Evolutionary conservation across 1,284 basidiomycete species (phyloP).

Genomic region (Wallemia ichthyophaga): DNA sequence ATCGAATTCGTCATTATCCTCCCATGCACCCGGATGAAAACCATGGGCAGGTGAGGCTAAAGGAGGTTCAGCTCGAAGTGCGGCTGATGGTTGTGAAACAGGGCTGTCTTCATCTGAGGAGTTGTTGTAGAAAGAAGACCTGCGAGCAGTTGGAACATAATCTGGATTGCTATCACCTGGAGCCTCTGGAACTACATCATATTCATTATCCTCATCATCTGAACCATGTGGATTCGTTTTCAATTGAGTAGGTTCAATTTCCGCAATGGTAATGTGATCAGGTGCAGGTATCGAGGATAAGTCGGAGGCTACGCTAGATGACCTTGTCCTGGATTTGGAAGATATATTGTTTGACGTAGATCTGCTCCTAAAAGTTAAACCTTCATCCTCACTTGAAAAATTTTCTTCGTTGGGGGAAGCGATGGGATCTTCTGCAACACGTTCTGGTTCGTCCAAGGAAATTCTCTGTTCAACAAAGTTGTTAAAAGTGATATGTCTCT

Average conservation of each 20-base stretch:
- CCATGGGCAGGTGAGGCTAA: neutral
- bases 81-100: neutral
- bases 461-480: slow-evolving; percentile 94
- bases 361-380: slow-evolving; percentile 13
- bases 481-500: slow-evolving; percentile 83
- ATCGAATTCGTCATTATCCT: neutral
- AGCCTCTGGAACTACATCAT: neutral
- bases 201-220: neutral
- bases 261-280: slow-evolving; percentile 45
- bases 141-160: neutral
- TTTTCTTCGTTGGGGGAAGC: slow-evolving; percentile 10
- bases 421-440: slow-evolving; percentile 5
- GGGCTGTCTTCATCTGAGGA: neutral
- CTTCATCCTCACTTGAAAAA: slow-evolving; percentile 9
- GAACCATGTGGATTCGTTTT: slow-evolving; percentile 20
- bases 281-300: slow-evolving; percentile 11
- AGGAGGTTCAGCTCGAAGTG: neutral
- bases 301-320: slow-evolving; percentile 21
- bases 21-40: neutral
- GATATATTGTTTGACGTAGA: slow-evolving; percentile 17
- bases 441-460: slow-evolving; percentile 32
- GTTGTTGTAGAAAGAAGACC: neutral
- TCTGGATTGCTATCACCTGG: neutral
- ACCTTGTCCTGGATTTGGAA: slow-evolving; percentile 29
- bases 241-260: slow-evolving; percentile 72